Conservation (phyloP, 495 filamentous ascomycete species). For the Pyrenopolyporus hunteri region DNA sequence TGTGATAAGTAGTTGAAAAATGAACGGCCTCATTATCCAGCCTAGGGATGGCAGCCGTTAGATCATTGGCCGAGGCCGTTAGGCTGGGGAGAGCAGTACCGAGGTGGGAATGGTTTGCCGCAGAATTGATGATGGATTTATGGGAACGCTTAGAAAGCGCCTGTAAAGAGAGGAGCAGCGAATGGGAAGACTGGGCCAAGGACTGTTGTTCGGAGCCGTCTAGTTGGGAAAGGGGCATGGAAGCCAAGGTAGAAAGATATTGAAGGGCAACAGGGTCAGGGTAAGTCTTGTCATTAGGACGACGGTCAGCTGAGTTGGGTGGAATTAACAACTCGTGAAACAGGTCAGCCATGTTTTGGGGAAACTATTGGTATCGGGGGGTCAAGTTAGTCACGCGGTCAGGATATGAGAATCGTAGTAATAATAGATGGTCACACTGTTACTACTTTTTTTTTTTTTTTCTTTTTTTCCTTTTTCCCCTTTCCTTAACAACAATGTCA, state of each 20-base stretch:
- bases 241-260: slow-evolving; percentile 82
- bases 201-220: slow-evolving; percentile 77
- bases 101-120: slow-evolving; percentile 76
- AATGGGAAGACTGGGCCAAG: slow-evolving; percentile 79
- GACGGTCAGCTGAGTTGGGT: slow-evolving; percentile 14
- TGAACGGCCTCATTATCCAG: slow-evolving; percentile 78
- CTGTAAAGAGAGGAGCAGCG: slow-evolving; percentile 84
- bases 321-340: slow-evolving; percentile 71
- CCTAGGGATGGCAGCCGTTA: slow-evolving; percentile 74
- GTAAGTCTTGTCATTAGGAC: slow-evolving; percentile 60
- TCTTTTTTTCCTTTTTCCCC: no score
- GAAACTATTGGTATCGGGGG: background rate
- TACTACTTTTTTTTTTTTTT: no score
- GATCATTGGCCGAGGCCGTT: slow-evolving; percentile 63
- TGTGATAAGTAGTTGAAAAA: slow-evolving; percentile 86
- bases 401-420: no score
- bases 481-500: no score
- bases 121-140: slow-evolving; percentile 80
- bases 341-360: slow-evolving; percentile 66
- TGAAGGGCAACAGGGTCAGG: slow-evolving; percentile 73
- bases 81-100: slow-evolving; percentile 70
- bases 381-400: background rate
- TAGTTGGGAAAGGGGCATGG: slow-evolving; percentile 76
- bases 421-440: no score
- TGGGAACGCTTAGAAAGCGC: slow-evolving; percentile 91